Conservation (phyloP, 2,329 filamentous ascomycete genomes). For the Microcera coccophila region DNA sequence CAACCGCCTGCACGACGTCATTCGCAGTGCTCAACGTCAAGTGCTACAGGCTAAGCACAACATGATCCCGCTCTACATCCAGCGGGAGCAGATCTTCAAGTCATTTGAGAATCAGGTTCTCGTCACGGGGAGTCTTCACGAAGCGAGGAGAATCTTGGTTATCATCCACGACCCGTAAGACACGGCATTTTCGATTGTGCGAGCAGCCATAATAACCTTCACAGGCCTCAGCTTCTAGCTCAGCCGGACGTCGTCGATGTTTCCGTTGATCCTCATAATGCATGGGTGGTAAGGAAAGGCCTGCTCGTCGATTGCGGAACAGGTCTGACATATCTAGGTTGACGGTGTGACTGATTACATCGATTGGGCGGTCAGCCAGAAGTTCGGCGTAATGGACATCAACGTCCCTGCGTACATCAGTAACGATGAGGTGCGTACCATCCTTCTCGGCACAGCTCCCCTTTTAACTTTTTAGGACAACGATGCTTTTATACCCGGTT, state of each 20-base stretch:
- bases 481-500: slow-evolving; percentile 44
- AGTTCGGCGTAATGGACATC: slow-evolving; percentile 83
- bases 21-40: slow-evolving; percentile 72
- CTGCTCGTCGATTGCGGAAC: neutral
- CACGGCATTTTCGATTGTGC: neutral
- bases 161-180: slow-evolving; percentile 88
- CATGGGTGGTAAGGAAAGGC: slow-evolving; percentile 68
- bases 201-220: slow-evolving; percentile 11
- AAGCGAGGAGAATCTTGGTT: slow-evolving; percentile 67
- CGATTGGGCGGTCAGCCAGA: slow-evolving; percentile 72
- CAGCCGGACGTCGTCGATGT: slow-evolving; percentile 67
- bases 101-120: slow-evolving; percentile 85
- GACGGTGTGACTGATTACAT: slow-evolving; percentile 79
- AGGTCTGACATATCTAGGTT: slow-evolving; percentile 53
- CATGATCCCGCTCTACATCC: slow-evolving; percentile 78
- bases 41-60: slow-evolving; percentile 66
- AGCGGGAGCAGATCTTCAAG: slow-evolving; percentile 66
- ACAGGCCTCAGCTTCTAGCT: slow-evolving; percentile 63
- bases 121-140: slow-evolving; percentile 67
- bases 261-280: slow-evolving; percentile 75
- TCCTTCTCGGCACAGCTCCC: neutral
- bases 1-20: slow-evolving; percentile 71
- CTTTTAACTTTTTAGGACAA: slow-evolving; percentile 37
- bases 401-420: slow-evolving; percentile 81
- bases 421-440: slow-evolving; percentile 51